A percentile compares a stretch with the other conserved stretches of the same genome.
Evolutionary conservation across 202 grass and related monocot genomes (phyloP).

Genomic region (Musa balbisiana): DNA sequence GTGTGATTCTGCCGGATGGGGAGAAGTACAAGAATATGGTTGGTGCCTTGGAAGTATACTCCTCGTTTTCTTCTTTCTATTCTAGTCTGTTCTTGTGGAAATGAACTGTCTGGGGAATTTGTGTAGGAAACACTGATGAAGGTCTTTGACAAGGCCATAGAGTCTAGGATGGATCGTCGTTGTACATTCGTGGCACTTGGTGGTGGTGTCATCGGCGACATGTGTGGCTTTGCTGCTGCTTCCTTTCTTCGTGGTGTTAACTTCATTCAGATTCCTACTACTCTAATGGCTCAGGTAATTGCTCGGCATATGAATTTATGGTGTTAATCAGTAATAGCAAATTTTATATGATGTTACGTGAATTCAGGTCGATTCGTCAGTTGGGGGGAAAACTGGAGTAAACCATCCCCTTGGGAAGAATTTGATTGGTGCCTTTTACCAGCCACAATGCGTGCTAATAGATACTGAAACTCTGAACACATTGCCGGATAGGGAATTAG

Average conservation of each 20-base stretch:
- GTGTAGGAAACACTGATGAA: slow-evolving; percentile 74
- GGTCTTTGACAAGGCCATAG: slow-evolving; percentile 84
- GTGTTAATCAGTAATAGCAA: slow-evolving; percentile 8
- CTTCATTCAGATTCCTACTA: slow-evolving; percentile 98
- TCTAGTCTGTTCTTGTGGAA: not conserved
- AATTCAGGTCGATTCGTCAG: slow-evolving; percentile 84
- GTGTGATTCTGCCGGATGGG: slow-evolving; percentile 82
- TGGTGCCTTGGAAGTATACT: slow-evolving; percentile 10
- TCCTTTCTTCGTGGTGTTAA: slow-evolving; percentile 90
- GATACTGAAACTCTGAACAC: slow-evolving; percentile 83
- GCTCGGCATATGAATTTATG: slow-evolving; percentile 4
- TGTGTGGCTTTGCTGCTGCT: slow-evolving; percentile 88
- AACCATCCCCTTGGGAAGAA: slow-evolving; percentile 87
- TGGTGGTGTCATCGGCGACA: slow-evolving; percentile 89
- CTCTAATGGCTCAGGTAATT: slow-evolving; percentile 82
- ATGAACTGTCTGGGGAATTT: not conserved
- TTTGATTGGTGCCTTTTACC: slow-evolving; percentile 84
- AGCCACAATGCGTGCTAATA: slow-evolving; percentile 75
- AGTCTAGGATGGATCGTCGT: slow-evolving; percentile 56
- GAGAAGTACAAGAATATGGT: slow-evolving; percentile 97
- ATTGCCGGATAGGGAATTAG: slow-evolving; percentile 70
- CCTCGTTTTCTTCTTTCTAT: not conserved
- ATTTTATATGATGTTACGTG: not conserved
- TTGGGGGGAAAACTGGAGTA: slow-evolving; percentile 91
- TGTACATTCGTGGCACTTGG: slow-evolving; percentile 90